phyloP scores from a whole-genome alignment of 169 alveolate genomes.

The Cryptosporidium tyzzeri region DNA sequence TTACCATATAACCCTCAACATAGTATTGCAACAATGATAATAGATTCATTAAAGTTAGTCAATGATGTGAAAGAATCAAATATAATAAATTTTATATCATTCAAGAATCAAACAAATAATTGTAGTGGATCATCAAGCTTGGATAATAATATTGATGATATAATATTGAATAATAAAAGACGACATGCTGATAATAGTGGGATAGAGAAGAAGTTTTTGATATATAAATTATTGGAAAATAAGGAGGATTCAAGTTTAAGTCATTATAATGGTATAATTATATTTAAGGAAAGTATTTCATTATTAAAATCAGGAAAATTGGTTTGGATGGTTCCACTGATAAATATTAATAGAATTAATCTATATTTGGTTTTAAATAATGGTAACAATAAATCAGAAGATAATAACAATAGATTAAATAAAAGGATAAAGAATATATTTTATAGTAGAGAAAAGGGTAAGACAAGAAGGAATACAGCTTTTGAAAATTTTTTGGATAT shows the following conservation, averaged over 20 bases:
- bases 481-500: slow-evolving; percentile 4
- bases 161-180: slow-evolving; percentile 5
- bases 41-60: slow-evolving; percentile 22
- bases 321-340: slow-evolving; percentile 36
- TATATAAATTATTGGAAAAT: slow-evolving; percentile 24
- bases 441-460: background rate
- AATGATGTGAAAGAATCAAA: slow-evolving; percentile 26
- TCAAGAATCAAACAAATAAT: background rate
- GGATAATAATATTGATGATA: slow-evolving; percentile 17
- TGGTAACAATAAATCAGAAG: slow-evolving; percentile 14
- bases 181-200: background rate
- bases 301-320: slow-evolving; percentile 33
- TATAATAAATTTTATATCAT: slow-evolving; percentile 18
- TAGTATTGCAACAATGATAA: slow-evolving; percentile 25
- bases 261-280: slow-evolving; percentile 26
- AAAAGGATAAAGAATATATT: background rate
- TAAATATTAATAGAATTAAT: slow-evolving; percentile 34
- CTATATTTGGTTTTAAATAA: slow-evolving; percentile 17
- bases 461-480: background rate
- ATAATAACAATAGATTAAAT: background rate
- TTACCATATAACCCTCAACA: slow-evolving; percentile 23
- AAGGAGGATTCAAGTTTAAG: slow-evolving; percentile 11
- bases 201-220: slow-evolving; percentile 28
- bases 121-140: background rate
- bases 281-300: slow-evolving; percentile 26